Conservation (phyloP, 257 asterid genomes). For the Craterostigma plantagineum region DNA sequence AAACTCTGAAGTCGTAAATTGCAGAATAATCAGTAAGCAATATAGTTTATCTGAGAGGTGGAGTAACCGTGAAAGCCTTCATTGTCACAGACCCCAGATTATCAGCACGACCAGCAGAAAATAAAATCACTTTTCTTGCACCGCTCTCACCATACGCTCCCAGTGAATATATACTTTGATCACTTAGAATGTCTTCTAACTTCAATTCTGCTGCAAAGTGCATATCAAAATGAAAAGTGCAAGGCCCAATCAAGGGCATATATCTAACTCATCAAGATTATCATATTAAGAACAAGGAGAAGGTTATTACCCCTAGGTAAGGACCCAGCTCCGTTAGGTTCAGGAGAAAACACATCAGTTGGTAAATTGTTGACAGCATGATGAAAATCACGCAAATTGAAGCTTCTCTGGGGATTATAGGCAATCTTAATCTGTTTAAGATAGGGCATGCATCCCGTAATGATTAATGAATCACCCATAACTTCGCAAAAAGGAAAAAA, state of each 20-base stretch:
- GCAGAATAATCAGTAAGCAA: background rate
- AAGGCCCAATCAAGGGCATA: slow-evolving; percentile 1
- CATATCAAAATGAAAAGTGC: background rate
- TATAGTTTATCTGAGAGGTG: slow-evolving; percentile 13
- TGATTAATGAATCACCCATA: background rate
- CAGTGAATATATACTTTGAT: slow-evolving; percentile 34
- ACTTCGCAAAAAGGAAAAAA: background rate
- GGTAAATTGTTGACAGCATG: slow-evolving; percentile 74
- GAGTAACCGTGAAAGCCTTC: slow-evolving; percentile 46
- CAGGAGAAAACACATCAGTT: slow-evolving; percentile 48
- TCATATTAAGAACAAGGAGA: background rate
- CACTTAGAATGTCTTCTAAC: slow-evolving; percentile 48
- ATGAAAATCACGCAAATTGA: slow-evolving; percentile 77
- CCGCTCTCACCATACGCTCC: slow-evolving; percentile 26
- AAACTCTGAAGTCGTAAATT: slow-evolving; percentile 4
- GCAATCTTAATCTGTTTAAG: slow-evolving; percentile 66
- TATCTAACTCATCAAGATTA: background rate
- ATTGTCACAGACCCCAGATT: slow-evolving; percentile 34
- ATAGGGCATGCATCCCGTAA: slow-evolving; percentile 3
- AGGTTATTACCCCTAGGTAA: slow-evolving; percentile 21
- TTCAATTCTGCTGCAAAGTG: slow-evolving; percentile 35
- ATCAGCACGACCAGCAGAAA: slow-evolving; percentile 36
- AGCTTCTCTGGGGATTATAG: slow-evolving; percentile 66
- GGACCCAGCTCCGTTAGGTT: slow-evolving; percentile 21
- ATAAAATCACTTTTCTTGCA: slow-evolving; percentile 42